A percentile compares a stretch with the other conserved stretches of the same genome.
Conservation (phyloP, 495 filamentous ascomycete genomes). For the Penicillium steckii region DNA sequence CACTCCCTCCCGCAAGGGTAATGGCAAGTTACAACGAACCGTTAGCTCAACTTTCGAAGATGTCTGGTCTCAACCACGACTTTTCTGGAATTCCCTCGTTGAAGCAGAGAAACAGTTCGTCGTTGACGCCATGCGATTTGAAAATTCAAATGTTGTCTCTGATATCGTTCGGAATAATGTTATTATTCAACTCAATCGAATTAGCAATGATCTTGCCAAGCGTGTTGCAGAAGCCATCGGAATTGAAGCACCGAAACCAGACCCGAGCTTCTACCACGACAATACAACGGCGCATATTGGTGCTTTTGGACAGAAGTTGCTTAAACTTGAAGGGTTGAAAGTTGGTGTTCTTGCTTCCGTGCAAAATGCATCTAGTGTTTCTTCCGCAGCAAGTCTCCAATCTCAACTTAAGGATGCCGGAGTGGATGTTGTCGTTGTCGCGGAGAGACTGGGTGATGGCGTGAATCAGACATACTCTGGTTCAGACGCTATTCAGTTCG, state of each 20-base stretch:
- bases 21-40: conserved; percentile 56
- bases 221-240: conserved; percentile 66
- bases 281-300: conserved; percentile 65
- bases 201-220: conserved; percentile 66
- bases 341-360: conserved; percentile 64
- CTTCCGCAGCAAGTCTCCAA: conserved; percentile 49
- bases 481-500: conserved; percentile 69
- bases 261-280: conserved; percentile 65
- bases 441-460: conserved; percentile 53
- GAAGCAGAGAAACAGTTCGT: conserved; percentile 72
- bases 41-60: conserved; percentile 67
- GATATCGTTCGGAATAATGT: conserved; percentile 55
- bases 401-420: conserved; percentile 42
- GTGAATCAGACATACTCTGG: conserved; percentile 70
- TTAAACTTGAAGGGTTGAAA: conserved; percentile 61
- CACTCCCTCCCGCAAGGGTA: conserved; percentile 53
- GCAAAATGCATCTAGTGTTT: conserved; percentile 33
- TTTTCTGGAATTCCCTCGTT: conserved; percentile 75
- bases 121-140: conserved; percentile 77
- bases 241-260: conserved; percentile 53
- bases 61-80: conserved; percentile 72
- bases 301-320: conserved; percentile 56
- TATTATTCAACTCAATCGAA: conserved; percentile 67
- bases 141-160: conserved; percentile 59
- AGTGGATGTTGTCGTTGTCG: conserved; percentile 61